Conservation (phyloP, 495 filamentous ascomycete genomes). For the Penicillium odoratum region DNA sequence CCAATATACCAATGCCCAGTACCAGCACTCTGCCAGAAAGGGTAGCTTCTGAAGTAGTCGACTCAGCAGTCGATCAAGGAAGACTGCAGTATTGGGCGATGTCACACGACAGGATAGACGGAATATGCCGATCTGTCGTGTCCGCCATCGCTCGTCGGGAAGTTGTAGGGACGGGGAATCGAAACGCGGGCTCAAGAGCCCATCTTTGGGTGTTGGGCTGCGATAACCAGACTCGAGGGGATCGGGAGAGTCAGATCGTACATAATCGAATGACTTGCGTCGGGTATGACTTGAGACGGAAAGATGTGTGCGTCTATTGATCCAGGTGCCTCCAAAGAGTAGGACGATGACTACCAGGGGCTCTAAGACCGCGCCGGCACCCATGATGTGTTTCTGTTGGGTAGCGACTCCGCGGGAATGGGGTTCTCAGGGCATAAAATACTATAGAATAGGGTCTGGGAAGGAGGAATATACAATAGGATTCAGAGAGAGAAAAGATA, state of each 20-base stretch:
- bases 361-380: constrained; percentile 52
- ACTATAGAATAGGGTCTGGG: background rate
- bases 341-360: constrained; percentile 55
- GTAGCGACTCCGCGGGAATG: background rate
- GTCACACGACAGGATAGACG: constrained; percentile 37
- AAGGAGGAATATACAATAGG: background rate
- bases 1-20: constrained; percentile 73
- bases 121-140: constrained; percentile 41
- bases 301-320: constrained; percentile 45
- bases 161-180: constrained; percentile 31
- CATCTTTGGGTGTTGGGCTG: constrained; percentile 35
- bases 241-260: constrained; percentile 28
- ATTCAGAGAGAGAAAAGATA: no score
- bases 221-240: constrained; percentile 33
- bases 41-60: constrained; percentile 66
- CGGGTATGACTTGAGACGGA: constrained; percentile 12
- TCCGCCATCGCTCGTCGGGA: constrained; percentile 39
- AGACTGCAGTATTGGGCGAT: constrained; percentile 56
- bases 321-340: constrained; percentile 60
- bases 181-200: constrained; percentile 23
- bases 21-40: constrained; percentile 78
- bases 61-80: constrained; percentile 54
- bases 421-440: background rate
- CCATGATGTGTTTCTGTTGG: constrained; percentile 36
- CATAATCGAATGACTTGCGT: constrained; percentile 21